Base-by-base conservation (phyloP, 805 yeast species). In the Pichia occidentalis region DNA sequence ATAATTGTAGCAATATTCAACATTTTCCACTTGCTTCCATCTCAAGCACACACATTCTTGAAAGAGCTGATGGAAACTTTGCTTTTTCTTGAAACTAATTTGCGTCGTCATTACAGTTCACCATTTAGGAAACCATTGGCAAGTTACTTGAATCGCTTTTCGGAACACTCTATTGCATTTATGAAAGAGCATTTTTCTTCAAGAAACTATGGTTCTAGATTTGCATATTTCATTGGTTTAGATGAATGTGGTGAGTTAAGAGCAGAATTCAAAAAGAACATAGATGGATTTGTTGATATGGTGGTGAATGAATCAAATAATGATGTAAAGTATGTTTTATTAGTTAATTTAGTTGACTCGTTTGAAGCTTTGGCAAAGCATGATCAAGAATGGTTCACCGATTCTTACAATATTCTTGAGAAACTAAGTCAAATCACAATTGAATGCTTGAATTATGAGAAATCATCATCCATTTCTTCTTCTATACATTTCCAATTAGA, bases 41-140 rank as follows among this genome's bases (percentile, higher is more conserved):
- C 95, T 2, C 84, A 85, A 45, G 98, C 98, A 0, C 84, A 77
- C 59, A 81, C 90, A 14, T 92, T 86, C 51, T 77, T 94, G 77
- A 90, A 85, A 36, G 95, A 87, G 50, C 70, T 92, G 39, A 71
- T 92, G 51, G 72, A 70, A 37, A 80, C 90, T 4, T 70, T 92
- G 40, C 74, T 81, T 46, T 78, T 75, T 41, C 64, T 92, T 52
- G 98, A 92, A 59, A 77, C 81, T 3, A 81, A 80, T 43, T 65
- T 92, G 50, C 81, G 95, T 40, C 77, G 96, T 17, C 85, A 84
- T 45, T 84, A 85, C 40, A 70, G 69, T 29, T 85, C 97, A 1
- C 97, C 97, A 4, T 88, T 92, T 67, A 70, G 98, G 47, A 71
- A 67, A n/a, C 96, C 98, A 3, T 74, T 90, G 32, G 88, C 94